These are phyloP conservation scores for Poa pratensis DNA, from an alignment of 176 grass and related monocot species.

Conservation along the genomic window DNA sequence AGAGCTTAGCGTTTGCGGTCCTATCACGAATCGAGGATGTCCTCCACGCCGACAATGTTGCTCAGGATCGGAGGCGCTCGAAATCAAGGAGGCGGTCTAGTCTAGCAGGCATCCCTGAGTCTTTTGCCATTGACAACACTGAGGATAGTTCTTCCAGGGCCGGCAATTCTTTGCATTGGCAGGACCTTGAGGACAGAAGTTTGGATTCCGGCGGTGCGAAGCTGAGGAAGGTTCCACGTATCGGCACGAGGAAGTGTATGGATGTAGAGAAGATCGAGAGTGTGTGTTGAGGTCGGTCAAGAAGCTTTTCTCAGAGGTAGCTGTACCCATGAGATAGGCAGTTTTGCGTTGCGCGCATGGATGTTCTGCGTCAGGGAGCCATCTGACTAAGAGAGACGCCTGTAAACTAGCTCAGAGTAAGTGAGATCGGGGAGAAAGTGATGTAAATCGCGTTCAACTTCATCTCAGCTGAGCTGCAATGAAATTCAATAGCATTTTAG, in stretches of 20 bases:
- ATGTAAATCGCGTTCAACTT: background rate
- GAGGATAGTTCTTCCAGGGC: background rate
- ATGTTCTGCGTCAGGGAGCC: background rate
- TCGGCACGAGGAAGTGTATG: background rate
- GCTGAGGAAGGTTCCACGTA: constrained; percentile 30
- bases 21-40: constrained; percentile 81
- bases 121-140: background rate
- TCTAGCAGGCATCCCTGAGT: constrained; percentile 21
- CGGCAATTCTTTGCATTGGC: constrained; percentile 14
- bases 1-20: constrained; percentile 72
- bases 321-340: background rate
- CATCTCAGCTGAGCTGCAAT: constrained; percentile 1
- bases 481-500: background rate
- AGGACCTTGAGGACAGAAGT: background rate
- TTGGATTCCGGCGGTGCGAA: background rate
- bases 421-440: background rate
- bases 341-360: constrained; percentile 6
- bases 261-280: constrained; percentile 21
- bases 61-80: constrained; percentile 32
- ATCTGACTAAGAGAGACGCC: background rate
- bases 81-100: constrained; percentile 47
- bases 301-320: constrained; percentile 45
- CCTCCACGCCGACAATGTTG: constrained; percentile 49
- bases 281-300: background rate
- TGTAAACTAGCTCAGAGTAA: constrained; percentile 40